phyloP scores from a whole-genome alignment of 345 rosid genomes.

The Arabidopsis suecica region DNA sequence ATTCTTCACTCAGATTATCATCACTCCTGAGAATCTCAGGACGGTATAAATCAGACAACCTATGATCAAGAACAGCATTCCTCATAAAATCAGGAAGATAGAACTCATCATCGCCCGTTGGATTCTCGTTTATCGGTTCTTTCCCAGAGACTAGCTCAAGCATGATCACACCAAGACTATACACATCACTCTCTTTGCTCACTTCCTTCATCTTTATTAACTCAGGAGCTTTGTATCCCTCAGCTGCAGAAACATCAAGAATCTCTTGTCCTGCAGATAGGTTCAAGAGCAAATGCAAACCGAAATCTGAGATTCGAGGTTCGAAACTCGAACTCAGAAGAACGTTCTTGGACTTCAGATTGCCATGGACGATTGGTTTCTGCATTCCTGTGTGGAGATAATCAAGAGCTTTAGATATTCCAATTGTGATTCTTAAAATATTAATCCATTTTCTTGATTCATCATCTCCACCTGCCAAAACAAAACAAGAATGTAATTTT shows the following conservation, averaged over 20 bases:
- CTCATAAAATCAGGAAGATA: conserved; percentile 69
- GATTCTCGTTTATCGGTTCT: conserved; percentile 67
- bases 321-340: conserved; percentile 57
- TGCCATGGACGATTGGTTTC: conserved; percentile 73
- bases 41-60: conserved; percentile 66
- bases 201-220: conserved; percentile 83
- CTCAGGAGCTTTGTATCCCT: conserved; percentile 97
- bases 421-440: conserved; percentile 60
- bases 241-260: conserved; percentile 74
- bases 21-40: conserved; percentile 61
- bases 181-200: conserved; percentile 69
- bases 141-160: conserved; percentile 84
- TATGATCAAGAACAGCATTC: conserved; percentile 65
- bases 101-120: conserved; percentile 65
- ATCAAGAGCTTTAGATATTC: conserved; percentile 73
- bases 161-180: conserved; percentile 76
- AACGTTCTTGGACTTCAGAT: conserved; percentile 82
- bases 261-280: conserved; percentile 71
- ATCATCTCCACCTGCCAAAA: conserved; percentile 58
- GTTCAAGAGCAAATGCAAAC: conserved; percentile 71
- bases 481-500: neutral
- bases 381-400: conserved; percentile 75
- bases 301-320: conserved; percentile 72
- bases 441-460: conserved; percentile 65
- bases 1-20: conserved; percentile 58